Conservation (phyloP, 2,329 filamentous ascomycete species). For the Botrytis elliptica region DNA sequence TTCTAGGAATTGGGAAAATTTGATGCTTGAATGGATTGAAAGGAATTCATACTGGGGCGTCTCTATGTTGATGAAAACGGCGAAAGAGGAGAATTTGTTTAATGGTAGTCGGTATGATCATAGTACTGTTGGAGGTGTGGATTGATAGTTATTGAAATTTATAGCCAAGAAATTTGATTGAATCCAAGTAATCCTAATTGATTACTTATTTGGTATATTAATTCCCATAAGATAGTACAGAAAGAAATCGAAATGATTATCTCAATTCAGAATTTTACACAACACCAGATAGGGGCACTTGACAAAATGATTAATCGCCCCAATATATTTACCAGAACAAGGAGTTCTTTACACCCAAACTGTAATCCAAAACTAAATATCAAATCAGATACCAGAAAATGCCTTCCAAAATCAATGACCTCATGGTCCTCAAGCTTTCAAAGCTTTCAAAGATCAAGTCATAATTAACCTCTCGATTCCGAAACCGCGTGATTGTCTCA, state of each 20-base stretch:
- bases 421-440: background rate
- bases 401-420: accelerated
- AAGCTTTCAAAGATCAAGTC: background rate
- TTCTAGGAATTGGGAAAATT: background rate
- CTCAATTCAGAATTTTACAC: background rate
- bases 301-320: background rate
- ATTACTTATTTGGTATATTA: background rate
- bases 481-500: background rate
- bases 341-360: background rate
- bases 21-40: background rate
- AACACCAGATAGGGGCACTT: background rate
- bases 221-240: accelerated
- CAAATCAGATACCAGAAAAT: background rate
- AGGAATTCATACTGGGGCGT: background rate
- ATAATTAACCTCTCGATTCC: background rate
- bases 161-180: no score
- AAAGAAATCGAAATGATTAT: accelerated
- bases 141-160: background rate
- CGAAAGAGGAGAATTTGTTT: background rate
- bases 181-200: background rate
- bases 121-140: background rate
- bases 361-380: background rate
- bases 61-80: conserved; percentile 10
- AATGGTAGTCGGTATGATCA: background rate
- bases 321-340: background rate